Base-by-base conservation (phyloP, 2,329 filamentous ascomycete species). In the Tolypocladium ovalisporum region DNA sequence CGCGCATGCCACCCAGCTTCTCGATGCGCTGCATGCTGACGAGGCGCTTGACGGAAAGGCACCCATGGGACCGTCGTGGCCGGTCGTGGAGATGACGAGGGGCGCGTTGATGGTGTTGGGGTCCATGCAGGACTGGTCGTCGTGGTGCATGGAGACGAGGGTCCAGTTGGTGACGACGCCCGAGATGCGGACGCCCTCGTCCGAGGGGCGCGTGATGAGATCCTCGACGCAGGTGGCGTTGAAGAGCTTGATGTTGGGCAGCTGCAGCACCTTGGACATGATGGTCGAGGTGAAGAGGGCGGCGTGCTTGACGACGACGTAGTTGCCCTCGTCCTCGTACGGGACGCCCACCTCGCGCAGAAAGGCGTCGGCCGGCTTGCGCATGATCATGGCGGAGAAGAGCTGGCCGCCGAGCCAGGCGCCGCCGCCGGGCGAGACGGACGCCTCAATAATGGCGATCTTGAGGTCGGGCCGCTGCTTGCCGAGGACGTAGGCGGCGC, bases 131-230 rank as follows among this genome's bases (percentile, higher is more conserved):
- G 84, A 89, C 77, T 96, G 90, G 71, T 93, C 88, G 69, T 91
- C 88, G 73, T 92, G 88, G 73, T 92, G 87, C 79, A 93, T 88
- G 49, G 86, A 84, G 54, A 96, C 91, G 32, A 96, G 81, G 1
- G 91, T 96, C 91, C 91, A 97, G 81, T 97, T 97, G 67, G 90
- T 95, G 57, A 97, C 92, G 1, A 96, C 91, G 66, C 91, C 91
- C 10, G 90, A 88, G 63, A 96, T 86, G 61, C 88, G 85, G 49
- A 95, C 74, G 12, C 68, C 71, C 17, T 77, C 75, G 2, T 75
- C 74, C 2, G 73, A 75, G 24, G 83, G 83, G 51, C 91, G 88
- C 24, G 91, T 96, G 74, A 97, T 93, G 61, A 97, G 79, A 68
- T 97, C 91, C 76, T 97, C 92, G 49, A 97, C 91, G 24, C 88